phyloP scores from a whole-genome alignment of 2,329 filamentous ascomycete species.

The Colletotrichum chrysophilum region DNA sequence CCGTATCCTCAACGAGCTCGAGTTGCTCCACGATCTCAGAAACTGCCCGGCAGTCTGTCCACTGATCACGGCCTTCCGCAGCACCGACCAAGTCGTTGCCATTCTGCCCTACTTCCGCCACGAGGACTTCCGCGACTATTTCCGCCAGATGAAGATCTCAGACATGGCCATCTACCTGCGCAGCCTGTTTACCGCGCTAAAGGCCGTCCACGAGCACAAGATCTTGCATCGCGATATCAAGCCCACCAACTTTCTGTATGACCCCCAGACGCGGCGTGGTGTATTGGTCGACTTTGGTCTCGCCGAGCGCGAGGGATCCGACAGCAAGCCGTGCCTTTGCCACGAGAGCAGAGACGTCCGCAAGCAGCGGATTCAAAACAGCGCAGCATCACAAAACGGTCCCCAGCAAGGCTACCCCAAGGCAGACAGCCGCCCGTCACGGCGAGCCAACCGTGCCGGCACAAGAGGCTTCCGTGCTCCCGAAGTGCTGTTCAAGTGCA shows the following conservation, averaged over 20 bases:
- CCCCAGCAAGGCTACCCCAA: conserved; percentile 79
- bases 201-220: conserved; percentile 79
- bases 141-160: conserved; percentile 82
- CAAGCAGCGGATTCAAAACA: conserved; percentile 61
- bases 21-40: conserved; percentile 86
- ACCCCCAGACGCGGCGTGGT: conserved; percentile 78
- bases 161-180: conserved; percentile 92
- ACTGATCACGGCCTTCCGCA: conserved; percentile 94
- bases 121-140: conserved; percentile 93
- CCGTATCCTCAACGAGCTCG: conserved; percentile 95
- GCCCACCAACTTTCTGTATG: conserved; percentile 96
- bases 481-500: conserved; percentile 97
- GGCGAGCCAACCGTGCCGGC: conserved; percentile 91
- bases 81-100: conserved; percentile 93
- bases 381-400: conserved; percentile 59
- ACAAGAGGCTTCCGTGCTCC: conserved; percentile 95
- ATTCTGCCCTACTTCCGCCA: conserved; percentile 96
- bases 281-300: conserved; percentile 99
- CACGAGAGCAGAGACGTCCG: conserved; percentile 68
- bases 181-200: conserved; percentile 84
- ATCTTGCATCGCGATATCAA: conserved; percentile 98
- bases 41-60: conserved; percentile 88
- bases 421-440: conserved; percentile 84
- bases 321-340: conserved; percentile 83
- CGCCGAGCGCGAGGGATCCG: conserved; percentile 81